These are phyloP conservation scores for Fusarium brachygibbosum DNA, from an alignment of 2,329 filamentous ascomycete genomes.

Conservation along the genomic window DNA sequence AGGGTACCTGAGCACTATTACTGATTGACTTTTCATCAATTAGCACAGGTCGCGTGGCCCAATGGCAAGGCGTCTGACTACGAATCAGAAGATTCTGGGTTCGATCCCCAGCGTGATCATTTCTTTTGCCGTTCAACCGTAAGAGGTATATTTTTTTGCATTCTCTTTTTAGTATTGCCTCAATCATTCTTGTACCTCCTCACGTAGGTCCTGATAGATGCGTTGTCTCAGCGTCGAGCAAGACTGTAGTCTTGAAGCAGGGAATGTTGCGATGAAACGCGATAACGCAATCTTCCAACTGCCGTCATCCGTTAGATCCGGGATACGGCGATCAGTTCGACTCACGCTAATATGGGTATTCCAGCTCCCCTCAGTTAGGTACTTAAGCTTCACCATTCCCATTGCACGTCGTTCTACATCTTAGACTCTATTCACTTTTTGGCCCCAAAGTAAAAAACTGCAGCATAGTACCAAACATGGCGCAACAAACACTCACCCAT, in stretches of 20 bases:
- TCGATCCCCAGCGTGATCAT: slow-evolving; percentile 49
- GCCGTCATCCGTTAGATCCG: slow-evolving; percentile 1
- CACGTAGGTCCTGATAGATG: rapidly evolving
- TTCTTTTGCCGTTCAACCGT: background rate
- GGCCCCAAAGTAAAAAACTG: background rate
- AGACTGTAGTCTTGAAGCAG: background rate
- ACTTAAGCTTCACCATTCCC: background rate
- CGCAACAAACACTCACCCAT: background rate
- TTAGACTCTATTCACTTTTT: background rate
- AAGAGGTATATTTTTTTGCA: background rate
- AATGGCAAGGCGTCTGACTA: slow-evolving; percentile 54
- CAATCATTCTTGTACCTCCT: rapidly evolving
- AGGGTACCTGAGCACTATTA: background rate
- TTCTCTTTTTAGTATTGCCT: too few relatives aligned
- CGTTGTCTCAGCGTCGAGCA: background rate
- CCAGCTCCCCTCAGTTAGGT: background rate
- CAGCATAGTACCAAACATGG: background rate
- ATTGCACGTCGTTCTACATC: rapidly evolving
- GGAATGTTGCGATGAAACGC: background rate
- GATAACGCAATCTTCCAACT: background rate
- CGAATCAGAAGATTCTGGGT: slow-evolving; percentile 54
- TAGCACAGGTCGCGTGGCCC: slow-evolving; percentile 44
- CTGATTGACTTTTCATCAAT: background rate
- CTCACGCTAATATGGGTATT: background rate
- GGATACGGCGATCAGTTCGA: too few relatives aligned